Percentiles rank a stretch among this genome's conserved stretches.
Conservation (phyloP, 1,284 basidiomycete genomes). For the Ceratobasidium sp. region DNA sequence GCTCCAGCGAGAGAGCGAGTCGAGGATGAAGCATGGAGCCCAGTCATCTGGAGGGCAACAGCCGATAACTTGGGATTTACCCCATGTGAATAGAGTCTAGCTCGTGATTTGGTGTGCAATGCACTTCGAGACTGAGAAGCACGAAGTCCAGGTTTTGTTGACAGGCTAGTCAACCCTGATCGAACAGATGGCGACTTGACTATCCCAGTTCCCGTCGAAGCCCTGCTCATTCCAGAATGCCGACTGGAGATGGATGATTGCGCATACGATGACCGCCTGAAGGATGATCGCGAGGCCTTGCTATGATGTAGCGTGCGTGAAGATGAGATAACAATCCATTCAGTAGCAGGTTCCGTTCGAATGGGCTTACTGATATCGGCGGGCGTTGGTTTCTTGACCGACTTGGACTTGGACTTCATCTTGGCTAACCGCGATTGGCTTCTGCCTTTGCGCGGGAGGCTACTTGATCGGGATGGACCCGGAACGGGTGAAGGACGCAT, state of each 20-base stretch:
- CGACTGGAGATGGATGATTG: background rate
- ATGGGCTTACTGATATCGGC: background rate
- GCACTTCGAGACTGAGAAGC: background rate
- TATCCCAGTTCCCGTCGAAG: background rate
- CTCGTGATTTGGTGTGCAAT: too few species aligned
- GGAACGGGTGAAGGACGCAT: too few species aligned
- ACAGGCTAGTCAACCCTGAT: constrained; percentile 12
- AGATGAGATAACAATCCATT: constrained; percentile 15
- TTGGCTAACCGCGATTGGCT: background rate
- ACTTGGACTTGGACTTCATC: background rate
- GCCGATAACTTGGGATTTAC: too few species aligned
- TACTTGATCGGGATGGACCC: too few species aligned
- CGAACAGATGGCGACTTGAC: constrained; percentile 22
- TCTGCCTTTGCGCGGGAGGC: background rate
- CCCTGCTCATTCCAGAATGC: constrained; percentile 2
- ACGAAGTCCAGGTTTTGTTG: background rate
- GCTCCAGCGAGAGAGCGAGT: constrained; percentile 12
- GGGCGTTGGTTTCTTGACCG: background rate
- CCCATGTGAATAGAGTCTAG: too few species aligned
- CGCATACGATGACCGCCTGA: background rate
- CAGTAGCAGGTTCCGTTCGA: background rate
- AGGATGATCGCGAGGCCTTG: too few species aligned
- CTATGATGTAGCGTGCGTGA: background rate
- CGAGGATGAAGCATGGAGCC: constrained; percentile 3
- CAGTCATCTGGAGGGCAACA: background rate